Evolutionary conservation across 305 asterid species (phyloP).

Genomic region (Plantago coronopus): DNA sequence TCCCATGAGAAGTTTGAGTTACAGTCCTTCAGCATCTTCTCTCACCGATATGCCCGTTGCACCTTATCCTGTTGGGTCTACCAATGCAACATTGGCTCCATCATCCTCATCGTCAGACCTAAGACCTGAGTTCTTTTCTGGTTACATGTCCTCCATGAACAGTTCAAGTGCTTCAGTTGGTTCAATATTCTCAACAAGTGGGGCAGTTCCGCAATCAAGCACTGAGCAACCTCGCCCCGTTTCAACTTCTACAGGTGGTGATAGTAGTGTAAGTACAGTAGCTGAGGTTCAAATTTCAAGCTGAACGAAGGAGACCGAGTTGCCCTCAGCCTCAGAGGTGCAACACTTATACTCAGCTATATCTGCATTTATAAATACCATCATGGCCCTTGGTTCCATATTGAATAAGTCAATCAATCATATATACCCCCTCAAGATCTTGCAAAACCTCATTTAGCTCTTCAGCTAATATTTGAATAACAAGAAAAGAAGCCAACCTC

Average conservation of each 20-base stretch:
- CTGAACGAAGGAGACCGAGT: slow-evolving; percentile 29
- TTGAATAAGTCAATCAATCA: slow-evolving; percentile 54
- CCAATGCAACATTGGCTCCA: slow-evolving; percentile 69
- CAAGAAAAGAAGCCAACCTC: slow-evolving; percentile 33
- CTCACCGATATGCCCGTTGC: slow-evolving; percentile 84
- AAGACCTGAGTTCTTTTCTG: slow-evolving; percentile 56
- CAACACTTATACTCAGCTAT: slow-evolving; percentile 31
- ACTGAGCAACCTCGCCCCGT: slow-evolving; percentile 47
- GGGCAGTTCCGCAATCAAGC: slow-evolving; percentile 41
- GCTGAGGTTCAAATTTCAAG: slow-evolving; percentile 53
- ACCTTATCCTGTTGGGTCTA: slow-evolving; percentile 78
- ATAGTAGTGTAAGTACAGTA: slow-evolving; percentile 41
- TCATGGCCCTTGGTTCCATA: slow-evolving; percentile 21
- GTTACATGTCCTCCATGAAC: slow-evolving; percentile 57
- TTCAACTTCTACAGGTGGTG: slow-evolving; percentile 47
- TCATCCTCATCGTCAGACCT: slow-evolving; percentile 71
- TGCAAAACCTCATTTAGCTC: slow-evolving; percentile 40
- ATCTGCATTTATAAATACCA: slow-evolving; percentile 30
- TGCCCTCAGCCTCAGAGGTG: slow-evolving; percentile 24
- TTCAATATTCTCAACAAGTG: slow-evolving; percentile 42
- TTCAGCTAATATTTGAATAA: slow-evolving; percentile 48
- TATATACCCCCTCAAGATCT: slow-evolving; percentile 39
- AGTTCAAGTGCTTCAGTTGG: slow-evolving; percentile 44
- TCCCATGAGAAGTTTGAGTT: slow-evolving; percentile 67
- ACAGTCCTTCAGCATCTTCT: slow-evolving; percentile 87